Evolutionary conservation across 2,329 filamentous ascomycete species (phyloP).

Genomic region (Aspergillus sp.): DNA sequence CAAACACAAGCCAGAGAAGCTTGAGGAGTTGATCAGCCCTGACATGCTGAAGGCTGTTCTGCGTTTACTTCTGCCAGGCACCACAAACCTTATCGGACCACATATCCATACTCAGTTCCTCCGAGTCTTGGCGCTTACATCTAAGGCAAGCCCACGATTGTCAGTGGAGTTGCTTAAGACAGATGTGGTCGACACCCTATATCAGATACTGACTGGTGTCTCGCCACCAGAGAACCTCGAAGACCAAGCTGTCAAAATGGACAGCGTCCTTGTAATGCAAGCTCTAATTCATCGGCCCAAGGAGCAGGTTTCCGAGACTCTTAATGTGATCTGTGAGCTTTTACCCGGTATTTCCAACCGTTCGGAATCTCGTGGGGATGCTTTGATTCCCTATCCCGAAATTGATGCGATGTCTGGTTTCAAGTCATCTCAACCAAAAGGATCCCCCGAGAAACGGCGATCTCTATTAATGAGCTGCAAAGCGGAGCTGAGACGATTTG

Average conservation of each 20-base stretch:
- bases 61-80: slow-evolving; percentile 84
- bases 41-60: slow-evolving; percentile 82
- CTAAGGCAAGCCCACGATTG: slow-evolving; percentile 80
- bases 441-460: slow-evolving; percentile 73
- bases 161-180: slow-evolving; percentile 92
- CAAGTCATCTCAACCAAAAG: slow-evolving; percentile 45
- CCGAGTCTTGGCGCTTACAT: slow-evolving; percentile 84
- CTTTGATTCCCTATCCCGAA: slow-evolving; percentile 48
- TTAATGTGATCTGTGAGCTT: slow-evolving; percentile 96
- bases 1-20: slow-evolving; percentile 78
- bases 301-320: slow-evolving; percentile 93
- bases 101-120: slow-evolving; percentile 97
- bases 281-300: slow-evolving; percentile 91
- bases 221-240: slow-evolving; percentile 78
- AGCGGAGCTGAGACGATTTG: slow-evolving; percentile 83
- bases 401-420: slow-evolving; percentile 43
- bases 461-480: slow-evolving; percentile 80
- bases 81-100: slow-evolving; percentile 89
- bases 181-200: slow-evolving; percentile 95
- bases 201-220: slow-evolving; percentile 94
- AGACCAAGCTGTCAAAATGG: slow-evolving; percentile 63
- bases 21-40: slow-evolving; percentile 89
- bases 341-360: slow-evolving; percentile 71
- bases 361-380: slow-evolving; percentile 52
- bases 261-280: slow-evolving; percentile 98